phyloP scores from a whole-genome alignment of 2,329 filamentous ascomycete genomes.

The Sodiomyces alkalinus region DNA sequence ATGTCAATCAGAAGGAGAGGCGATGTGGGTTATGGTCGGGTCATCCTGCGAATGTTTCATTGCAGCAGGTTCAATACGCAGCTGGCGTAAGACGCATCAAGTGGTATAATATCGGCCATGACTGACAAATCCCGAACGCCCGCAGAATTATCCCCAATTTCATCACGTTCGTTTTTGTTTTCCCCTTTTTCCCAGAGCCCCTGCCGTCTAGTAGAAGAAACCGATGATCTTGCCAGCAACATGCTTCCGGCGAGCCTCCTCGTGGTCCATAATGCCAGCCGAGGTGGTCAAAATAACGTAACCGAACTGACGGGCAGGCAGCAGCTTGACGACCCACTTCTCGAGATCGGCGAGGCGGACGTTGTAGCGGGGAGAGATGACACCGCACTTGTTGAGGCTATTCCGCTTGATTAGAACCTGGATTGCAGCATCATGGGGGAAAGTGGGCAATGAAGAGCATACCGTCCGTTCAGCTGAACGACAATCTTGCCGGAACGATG shows the following conservation, averaged over 20 bases:
- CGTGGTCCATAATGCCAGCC: slow-evolving; percentile 99
- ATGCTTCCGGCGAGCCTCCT: slow-evolving; percentile 82
- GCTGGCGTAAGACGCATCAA: slow-evolving; percentile 1
- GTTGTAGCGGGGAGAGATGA: slow-evolving; percentile 99
- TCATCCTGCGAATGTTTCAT: slow-evolving; percentile 1
- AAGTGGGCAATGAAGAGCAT: slow-evolving; percentile 9
- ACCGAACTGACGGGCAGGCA: slow-evolving; percentile 98
- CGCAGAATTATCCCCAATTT: background rate
- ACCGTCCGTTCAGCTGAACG: slow-evolving; percentile 94
- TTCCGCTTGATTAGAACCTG: slow-evolving; percentile 13
- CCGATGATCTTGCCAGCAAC: slow-evolving; percentile 98
- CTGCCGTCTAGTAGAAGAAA: slow-evolving; percentile 78
- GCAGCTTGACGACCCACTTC: slow-evolving; percentile 99
- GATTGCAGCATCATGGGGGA: too few species aligned
- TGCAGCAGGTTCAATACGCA: slow-evolving; percentile 2
- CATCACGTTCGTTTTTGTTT: background rate
- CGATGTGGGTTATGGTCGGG: too few species aligned
- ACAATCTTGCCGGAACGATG: slow-evolving; percentile 99
- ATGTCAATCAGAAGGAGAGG: too few species aligned
- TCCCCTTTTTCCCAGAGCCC: slow-evolving; percentile 7
- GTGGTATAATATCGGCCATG: slow-evolving; percentile 2
- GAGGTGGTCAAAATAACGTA: slow-evolving; percentile 99
- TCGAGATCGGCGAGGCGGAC: slow-evolving; percentile 93
- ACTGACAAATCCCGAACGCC: slow-evolving; percentile 2
- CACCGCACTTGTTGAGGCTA: slow-evolving; percentile 93